These are phyloP conservation scores for Priceomyces medius DNA, from an alignment of 805 yeast species.

Conservation along the genomic window DNA sequence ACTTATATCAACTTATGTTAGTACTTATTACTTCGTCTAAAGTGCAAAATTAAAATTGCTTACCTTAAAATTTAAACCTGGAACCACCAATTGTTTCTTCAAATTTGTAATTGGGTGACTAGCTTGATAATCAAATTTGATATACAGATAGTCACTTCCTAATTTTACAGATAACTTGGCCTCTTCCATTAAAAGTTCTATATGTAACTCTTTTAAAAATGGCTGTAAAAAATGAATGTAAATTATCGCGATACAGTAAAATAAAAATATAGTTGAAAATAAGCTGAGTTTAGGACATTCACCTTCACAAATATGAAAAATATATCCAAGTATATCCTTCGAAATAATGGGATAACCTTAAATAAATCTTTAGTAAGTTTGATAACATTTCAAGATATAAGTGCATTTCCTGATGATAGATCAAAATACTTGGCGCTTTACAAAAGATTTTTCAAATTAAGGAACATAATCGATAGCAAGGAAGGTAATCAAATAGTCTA, in stretches of 20 bases:
- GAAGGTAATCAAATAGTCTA: conserved; percentile 13
- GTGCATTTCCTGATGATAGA: conserved; percentile 10
- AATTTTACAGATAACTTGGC: background rate
- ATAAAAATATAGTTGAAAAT: too few relatives aligned
- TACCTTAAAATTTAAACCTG: conserved; percentile 4
- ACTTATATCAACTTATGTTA: conserved; percentile 3
- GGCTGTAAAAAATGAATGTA: background rate
- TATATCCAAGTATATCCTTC: background rate
- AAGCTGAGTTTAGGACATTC: too few relatives aligned
- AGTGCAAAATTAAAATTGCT: background rate
- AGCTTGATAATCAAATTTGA: background rate
- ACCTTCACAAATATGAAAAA: too few relatives aligned
- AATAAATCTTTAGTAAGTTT: conserved; percentile 4
- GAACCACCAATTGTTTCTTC: background rate
- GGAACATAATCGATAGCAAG: conserved; percentile 22
- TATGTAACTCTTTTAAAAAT: background rate
- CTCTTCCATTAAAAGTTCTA: background rate
- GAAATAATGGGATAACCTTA: conserved; percentile 4
- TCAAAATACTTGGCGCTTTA: conserved; percentile 21
- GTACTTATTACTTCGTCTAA: background rate
- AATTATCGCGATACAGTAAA: background rate
- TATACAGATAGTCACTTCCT: background rate
- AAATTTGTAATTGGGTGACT: background rate
- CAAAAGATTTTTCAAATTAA: conserved; percentile 31
- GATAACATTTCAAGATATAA: background rate